phyloP scores from a whole-genome alignment of 352 stramenopile genomes.

The Saprolegnia parasitica region DNA sequence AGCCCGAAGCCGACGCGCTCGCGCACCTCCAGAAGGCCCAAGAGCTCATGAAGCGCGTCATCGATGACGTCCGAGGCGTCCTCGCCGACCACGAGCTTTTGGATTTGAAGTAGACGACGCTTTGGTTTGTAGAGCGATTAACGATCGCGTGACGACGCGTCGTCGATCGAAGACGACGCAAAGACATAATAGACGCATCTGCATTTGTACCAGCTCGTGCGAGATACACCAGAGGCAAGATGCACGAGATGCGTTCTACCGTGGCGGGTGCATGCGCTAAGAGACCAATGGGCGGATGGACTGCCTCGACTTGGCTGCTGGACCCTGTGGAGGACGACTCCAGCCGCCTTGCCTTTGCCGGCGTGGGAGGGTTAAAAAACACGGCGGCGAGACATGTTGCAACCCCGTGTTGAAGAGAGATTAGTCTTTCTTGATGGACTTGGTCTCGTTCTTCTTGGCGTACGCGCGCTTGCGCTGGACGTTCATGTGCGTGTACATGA shows the following conservation, averaged over 20 bases:
- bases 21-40: slow-evolving; percentile 43
- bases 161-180: neutral
- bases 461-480: slow-evolving; percentile 79
- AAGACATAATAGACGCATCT: too few species aligned
- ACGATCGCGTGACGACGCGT: neutral
- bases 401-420: neutral
- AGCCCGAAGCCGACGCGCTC: slow-evolving; percentile 37
- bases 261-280: too few species aligned
- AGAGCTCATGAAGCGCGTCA: slow-evolving; percentile 42
- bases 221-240: too few species aligned
- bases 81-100: slow-evolving; percentile 62
- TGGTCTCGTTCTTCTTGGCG: slow-evolving; percentile 61
- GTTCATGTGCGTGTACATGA: slow-evolving; percentile 87
- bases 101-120: slow-evolving; percentile 62
- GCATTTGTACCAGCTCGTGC: too few species aligned
- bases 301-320: too few species aligned
- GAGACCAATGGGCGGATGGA: too few species aligned
- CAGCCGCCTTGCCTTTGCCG: too few species aligned
- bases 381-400: too few species aligned
- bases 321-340: too few species aligned
- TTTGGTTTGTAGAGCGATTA: neutral
- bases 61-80: slow-evolving; percentile 46
- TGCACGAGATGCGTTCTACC: too few species aligned
- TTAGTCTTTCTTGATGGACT: slow-evolving; percentile 32
- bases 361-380: too few species aligned